These are phyloP conservation scores for Euphorbia pulcherrima DNA, from an alignment of 345 rosid genomes.

Conservation along the genomic window DNA sequence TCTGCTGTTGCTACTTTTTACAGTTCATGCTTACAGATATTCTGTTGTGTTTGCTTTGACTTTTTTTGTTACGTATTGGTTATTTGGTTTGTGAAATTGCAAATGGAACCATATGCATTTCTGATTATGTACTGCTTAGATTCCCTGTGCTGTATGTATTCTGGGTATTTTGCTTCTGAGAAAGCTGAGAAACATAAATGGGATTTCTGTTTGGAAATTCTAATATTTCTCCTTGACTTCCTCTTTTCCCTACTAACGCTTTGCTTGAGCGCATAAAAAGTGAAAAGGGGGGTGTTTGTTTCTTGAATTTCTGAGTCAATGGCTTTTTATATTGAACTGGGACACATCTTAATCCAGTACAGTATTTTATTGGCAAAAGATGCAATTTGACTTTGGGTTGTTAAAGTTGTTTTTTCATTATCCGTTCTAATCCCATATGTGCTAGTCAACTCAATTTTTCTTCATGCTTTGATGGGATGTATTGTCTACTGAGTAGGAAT, in stretches of 20 bases:
- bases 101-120: neutral
- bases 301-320: no score
- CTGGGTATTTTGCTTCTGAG: conserved; percentile 17
- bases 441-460: neutral
- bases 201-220: neutral
- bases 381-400: neutral
- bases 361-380: neutral
- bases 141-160: neutral
- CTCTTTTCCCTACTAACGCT: no score
- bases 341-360: neutral
- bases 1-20: no score
- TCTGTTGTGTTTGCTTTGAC: conserved; percentile 1
- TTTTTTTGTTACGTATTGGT: neutral
- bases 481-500: neutral
- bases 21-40: neutral
- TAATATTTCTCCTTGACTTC: no score
- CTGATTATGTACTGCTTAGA: neutral
- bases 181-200: conserved; percentile 9
- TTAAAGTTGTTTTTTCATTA: neutral
- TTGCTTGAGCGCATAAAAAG: neutral
- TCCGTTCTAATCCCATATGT: neutral
- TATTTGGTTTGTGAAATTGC: neutral
- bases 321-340: neutral
- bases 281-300: no score
- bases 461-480: neutral